phyloP scores from a whole-genome alignment of 768 basidiomycete genomes.

The Amanita molliuscula region DNA sequence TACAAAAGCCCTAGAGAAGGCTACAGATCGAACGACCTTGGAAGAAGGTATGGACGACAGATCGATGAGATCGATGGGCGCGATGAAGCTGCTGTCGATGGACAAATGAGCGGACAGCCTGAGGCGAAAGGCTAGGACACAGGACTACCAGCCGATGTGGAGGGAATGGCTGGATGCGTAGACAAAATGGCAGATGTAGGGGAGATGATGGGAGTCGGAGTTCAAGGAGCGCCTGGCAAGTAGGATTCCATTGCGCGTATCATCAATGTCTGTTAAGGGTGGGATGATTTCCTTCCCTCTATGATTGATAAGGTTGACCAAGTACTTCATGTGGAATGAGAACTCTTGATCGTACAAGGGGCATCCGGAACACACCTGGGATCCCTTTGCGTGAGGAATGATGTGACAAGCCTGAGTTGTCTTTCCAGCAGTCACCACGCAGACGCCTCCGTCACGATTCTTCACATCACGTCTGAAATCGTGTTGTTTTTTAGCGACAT shows the following conservation, averaged over 20 bases:
- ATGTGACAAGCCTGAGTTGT: constrained; percentile 10
- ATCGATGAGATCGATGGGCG: too few species aligned
- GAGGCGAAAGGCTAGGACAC: too few species aligned
- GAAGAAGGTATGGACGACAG: too few species aligned
- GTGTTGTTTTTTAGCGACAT: background rate
- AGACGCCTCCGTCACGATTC: constrained; percentile 9
- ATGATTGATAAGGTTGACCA: constrained; percentile 9
- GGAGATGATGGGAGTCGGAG: too few species aligned
- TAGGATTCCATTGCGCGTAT: constrained; percentile 13
- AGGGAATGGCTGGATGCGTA: too few species aligned
- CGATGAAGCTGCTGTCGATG: too few species aligned
- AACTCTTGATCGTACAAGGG: background rate
- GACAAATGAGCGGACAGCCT: too few species aligned
- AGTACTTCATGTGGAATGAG: constrained; percentile 8
- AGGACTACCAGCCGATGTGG: too few species aligned
- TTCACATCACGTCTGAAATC: constrained; percentile 9
- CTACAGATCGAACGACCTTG: too few species aligned
- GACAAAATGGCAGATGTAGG: too few species aligned
- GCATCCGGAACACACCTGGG: constrained; percentile 11
- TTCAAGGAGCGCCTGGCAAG: too few species aligned
- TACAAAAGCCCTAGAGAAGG: too few species aligned
- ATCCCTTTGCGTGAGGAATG: constrained; percentile 13
- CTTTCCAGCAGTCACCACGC: constrained; percentile 10
- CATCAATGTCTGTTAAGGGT: constrained; percentile 12
- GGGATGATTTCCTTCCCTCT: constrained; percentile 11